phyloP scores from a whole-genome alignment of 2,329 filamentous ascomycete genomes.

The Alternaria angustiovoidea region DNA sequence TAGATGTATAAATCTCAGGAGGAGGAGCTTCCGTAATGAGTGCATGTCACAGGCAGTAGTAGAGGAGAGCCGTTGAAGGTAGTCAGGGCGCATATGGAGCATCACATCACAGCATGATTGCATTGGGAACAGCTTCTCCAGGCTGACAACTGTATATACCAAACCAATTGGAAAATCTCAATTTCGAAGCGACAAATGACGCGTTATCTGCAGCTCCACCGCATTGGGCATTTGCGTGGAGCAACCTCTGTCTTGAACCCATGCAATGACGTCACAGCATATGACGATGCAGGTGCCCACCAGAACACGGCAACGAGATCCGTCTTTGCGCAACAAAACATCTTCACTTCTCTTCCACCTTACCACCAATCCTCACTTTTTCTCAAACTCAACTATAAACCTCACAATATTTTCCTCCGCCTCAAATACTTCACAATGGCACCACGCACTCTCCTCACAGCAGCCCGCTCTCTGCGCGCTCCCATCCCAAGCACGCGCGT shows the following conservation, averaged over 20 bases:
- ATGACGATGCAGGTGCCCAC: not conserved
- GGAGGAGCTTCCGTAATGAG: not conserved
- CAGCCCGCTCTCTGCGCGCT: conserved; percentile 17
- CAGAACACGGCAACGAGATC: conserved; percentile 6
- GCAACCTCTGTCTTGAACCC: not conserved
- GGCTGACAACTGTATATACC: not conserved
- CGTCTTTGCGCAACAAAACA: conserved; percentile 3
- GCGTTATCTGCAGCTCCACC: not conserved
- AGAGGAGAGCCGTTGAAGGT: not conserved
- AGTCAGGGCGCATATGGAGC: not conserved
- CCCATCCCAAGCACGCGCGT: conserved; percentile 4
- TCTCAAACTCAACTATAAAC: not conserved
- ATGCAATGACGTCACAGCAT: conserved; percentile 7
- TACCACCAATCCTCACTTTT: not conserved
- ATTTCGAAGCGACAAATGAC: not conserved
- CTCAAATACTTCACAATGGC: conserved; percentile 20
- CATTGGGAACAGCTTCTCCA: not conserved
- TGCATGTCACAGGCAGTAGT: not conserved
- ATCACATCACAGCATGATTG: conserved; percentile 9
- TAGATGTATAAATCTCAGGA: not conserved
- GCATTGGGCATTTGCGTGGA: conserved; percentile 4
- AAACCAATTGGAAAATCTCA: not conserved
- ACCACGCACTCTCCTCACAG: conserved; percentile 23
- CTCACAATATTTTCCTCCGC: not conserved
- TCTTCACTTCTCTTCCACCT: not conserved